phyloP scores from a whole-genome alignment of 2,329 filamentous ascomycete genomes.

The Metarhizium brunneum region DNA sequence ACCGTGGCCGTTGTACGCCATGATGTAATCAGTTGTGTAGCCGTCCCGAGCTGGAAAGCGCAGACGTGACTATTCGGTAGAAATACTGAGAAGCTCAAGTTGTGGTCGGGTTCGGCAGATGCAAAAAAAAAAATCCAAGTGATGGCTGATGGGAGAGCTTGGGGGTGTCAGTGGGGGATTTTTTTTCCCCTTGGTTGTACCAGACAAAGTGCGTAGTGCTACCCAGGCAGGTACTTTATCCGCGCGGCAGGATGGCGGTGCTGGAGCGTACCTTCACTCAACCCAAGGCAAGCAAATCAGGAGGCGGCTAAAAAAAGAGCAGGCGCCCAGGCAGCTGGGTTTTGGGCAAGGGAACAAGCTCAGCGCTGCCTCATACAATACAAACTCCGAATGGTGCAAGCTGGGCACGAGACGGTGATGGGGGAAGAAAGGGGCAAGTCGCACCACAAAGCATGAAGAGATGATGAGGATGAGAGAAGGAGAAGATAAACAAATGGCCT shows the following conservation, averaged over 20 bases:
- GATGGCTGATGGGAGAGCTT: not conserved
- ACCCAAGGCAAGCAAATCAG: not conserved
- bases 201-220: too few relatives aligned
- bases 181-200: not conserved
- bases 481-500: not conserved
- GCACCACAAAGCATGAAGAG: not conserved
- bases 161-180: not conserved
- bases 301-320: not conserved
- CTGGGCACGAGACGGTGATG: not conserved
- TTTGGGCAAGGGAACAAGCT: too few relatives aligned
- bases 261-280: not conserved
- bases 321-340: conserved; percentile 8
- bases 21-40: conserved; percentile 17
- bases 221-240: not conserved
- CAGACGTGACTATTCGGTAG: not conserved
- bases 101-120: not conserved
- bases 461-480: not conserved
- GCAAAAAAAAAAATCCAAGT: not conserved
- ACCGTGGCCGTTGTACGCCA: conserved; percentile 55
- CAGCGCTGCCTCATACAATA: conserved; percentile 11
- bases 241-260: conserved; percentile 1
- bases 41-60: conserved; percentile 12
- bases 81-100: not conserved
- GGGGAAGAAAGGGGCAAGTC: not conserved
- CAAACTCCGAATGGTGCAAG: conserved; percentile 11